These are phyloP conservation scores for Nidularia pulvinata DNA, from an alignment of 768 basidiomycete species.

Conservation along the genomic window DNA sequence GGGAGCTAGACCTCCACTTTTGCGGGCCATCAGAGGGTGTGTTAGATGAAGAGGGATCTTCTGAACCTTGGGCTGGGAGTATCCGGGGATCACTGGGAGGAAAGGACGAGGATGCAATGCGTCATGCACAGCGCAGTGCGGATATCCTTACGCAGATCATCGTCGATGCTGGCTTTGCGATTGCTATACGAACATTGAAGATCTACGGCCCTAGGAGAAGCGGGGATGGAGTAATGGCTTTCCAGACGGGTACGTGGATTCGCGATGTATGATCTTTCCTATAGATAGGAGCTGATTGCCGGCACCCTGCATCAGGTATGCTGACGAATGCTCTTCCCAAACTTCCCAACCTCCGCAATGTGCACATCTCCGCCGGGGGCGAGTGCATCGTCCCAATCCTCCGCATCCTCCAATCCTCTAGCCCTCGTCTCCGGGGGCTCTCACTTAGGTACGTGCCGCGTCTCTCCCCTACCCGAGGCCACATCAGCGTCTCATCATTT, in stretches of 20 bases:
- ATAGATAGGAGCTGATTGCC: not conserved
- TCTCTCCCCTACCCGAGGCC: not conserved
- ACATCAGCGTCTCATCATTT: not conserved
- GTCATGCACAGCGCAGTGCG: conserved; percentile 65
- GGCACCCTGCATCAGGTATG: conserved; percentile 43
- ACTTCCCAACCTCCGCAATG: conserved; percentile 54
- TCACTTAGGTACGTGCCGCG: conserved; percentile 45
- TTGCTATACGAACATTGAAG: conserved; percentile 53
- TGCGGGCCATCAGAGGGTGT: conserved; percentile 28
- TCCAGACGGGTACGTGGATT: conserved; percentile 54
- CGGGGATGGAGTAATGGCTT: conserved; percentile 50
- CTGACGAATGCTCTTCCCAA: conserved; percentile 69
- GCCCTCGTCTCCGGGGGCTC: conserved; percentile 53
- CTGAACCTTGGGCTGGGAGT: conserved; percentile 11
- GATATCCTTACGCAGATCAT: conserved; percentile 72
- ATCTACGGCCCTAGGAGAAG: conserved; percentile 55
- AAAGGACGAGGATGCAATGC: conserved; percentile 35
- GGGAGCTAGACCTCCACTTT: conserved; percentile 64
- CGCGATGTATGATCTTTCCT: not conserved
- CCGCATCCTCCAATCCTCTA: conserved; percentile 46
- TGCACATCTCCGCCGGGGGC: conserved; percentile 57
- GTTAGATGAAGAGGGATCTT: conserved; percentile 13
- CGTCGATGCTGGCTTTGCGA: conserved; percentile 56
- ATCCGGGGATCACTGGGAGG: conserved; percentile 10
- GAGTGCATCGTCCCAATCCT: conserved; percentile 54